phyloP scores from a whole-genome alignment of 2,329 filamentous ascomycete species.

The Aspergillus cejpii region DNA sequence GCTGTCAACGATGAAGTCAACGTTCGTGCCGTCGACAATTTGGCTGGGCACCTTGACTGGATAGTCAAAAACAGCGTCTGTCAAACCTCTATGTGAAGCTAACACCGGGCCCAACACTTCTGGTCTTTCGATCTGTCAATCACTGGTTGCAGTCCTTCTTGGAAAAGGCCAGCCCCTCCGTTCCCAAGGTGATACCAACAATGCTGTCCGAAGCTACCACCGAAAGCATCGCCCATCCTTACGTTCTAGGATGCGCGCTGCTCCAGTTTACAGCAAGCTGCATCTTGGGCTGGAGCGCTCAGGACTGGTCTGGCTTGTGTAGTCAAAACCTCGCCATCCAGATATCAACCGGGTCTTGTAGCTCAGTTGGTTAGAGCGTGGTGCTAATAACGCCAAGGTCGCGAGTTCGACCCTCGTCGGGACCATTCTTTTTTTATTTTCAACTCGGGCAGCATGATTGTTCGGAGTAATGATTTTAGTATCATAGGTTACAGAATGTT shows the following conservation, averaged over 20 bases:
- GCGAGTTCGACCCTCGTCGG: constrained; percentile 15
- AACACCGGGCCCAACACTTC: background rate
- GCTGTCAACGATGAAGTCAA: background rate
- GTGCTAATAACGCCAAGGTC: constrained; percentile 15
- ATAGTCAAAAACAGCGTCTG: background rate
- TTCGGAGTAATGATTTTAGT: too few species aligned
- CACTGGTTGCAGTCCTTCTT: too few species aligned
- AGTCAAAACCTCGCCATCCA: too few species aligned
- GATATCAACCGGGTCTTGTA: constrained; percentile 2
- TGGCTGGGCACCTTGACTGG: background rate
- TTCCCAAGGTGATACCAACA: too few species aligned
- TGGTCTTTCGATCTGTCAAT: background rate
- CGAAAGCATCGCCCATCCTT: too few species aligned
- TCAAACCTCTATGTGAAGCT: too few species aligned
- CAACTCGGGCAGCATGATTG: too few species aligned
- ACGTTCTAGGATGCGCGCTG: too few species aligned
- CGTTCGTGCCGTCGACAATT: background rate
- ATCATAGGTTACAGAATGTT: too few species aligned
- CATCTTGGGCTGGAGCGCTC: background rate
- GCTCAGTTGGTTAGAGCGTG: constrained; percentile 15
- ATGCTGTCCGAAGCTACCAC: too few species aligned
- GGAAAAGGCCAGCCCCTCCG: too few species aligned
- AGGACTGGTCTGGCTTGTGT: background rate
- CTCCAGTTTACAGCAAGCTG: background rate
- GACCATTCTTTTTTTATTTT: constrained; percentile 6